Evolutionary conservation across 305 asterid genomes (phyloP).

Genomic region (Fraxinus sp.): DNA sequence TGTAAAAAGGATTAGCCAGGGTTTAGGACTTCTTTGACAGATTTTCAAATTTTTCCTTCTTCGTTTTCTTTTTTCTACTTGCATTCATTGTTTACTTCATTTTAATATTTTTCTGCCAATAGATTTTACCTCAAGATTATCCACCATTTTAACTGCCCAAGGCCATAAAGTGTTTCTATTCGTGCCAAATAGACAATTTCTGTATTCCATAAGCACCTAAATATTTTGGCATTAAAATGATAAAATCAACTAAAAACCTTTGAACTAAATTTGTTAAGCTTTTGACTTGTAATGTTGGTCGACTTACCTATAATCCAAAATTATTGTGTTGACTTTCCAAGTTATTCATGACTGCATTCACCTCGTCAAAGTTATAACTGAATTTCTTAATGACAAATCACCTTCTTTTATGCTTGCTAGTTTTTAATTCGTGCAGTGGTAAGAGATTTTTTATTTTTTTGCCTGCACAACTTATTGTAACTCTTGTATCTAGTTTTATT

Average conservation of each 20-base stretch:
- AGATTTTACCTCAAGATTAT: not conserved
- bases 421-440: not conserved
- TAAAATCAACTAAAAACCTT: not conserved
- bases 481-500: conserved; percentile 1
- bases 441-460: not conserved
- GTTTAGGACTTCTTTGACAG: not conserved
- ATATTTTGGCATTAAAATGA: not conserved
- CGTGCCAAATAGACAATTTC: not conserved
- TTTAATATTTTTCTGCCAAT: not conserved
- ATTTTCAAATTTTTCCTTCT: not conserved
- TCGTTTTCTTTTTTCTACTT: not conserved
- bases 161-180: not conserved
- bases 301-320: not conserved
- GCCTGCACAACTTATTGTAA: not conserved
- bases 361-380: not conserved
- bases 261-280: not conserved
- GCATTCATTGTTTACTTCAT: not conserved
- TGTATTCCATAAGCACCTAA: not conserved
- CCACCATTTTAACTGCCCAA: not conserved
- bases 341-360: not conserved
- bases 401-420: not conserved
- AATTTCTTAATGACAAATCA: not conserved
- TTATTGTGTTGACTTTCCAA: not conserved
- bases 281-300: not conserved
- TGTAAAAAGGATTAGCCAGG: not conserved